A percentile compares a stretch with the other conserved stretches of the same genome.
These are phyloP conservation scores for Phlebiopsis gigantea DNA, from an alignment of 768 basidiomycete species.

Conservation along the genomic window DNA sequence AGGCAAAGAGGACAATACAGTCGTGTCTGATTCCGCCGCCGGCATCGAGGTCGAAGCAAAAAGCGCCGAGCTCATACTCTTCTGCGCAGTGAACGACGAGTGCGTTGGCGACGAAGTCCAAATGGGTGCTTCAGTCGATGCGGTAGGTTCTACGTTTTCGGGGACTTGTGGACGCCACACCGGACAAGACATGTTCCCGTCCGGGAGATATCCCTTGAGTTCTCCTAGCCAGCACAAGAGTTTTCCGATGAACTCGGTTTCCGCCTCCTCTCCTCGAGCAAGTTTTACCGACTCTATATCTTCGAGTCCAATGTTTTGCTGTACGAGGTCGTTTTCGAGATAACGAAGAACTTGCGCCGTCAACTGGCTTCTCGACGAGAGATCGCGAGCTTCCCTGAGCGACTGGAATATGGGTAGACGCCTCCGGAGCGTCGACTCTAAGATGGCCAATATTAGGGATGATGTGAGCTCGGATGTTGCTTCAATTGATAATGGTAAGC, in stretches of 20 bases:
- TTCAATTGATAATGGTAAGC: constrained; percentile 29
- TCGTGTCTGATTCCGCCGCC: neutral
- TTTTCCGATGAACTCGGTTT: constrained; percentile 60
- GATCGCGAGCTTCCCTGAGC: constrained; percentile 32
- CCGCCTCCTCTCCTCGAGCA: constrained; percentile 60
- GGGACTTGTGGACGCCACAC: neutral
- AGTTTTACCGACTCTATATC: constrained; percentile 60
- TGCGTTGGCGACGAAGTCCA: neutral
- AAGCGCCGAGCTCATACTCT: neutral
- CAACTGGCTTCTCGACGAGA: constrained; percentile 45
- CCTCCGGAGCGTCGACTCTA: constrained; percentile 53
- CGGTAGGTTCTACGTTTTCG: neutral
- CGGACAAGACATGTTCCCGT: neutral
- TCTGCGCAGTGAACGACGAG: neutral
- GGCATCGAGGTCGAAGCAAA: neutral
- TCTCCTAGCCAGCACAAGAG: constrained; percentile 67
- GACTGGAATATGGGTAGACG: constrained; percentile 44
- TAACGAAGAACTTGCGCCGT: constrained; percentile 77
- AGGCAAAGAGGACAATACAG: constrained; percentile 6
- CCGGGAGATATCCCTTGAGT: constrained; percentile 32
- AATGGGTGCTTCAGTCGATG: neutral
- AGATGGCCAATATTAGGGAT: constrained; percentile 61
- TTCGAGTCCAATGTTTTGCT: constrained; percentile 57
- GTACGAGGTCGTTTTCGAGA: constrained; percentile 56
- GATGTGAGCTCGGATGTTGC: constrained; percentile 57